A percentile compares a stretch with the other conserved stretches of the same genome.
Conservation (phyloP, 352 stramenopile genomes). For the Globisporangium parvum region DNA sequence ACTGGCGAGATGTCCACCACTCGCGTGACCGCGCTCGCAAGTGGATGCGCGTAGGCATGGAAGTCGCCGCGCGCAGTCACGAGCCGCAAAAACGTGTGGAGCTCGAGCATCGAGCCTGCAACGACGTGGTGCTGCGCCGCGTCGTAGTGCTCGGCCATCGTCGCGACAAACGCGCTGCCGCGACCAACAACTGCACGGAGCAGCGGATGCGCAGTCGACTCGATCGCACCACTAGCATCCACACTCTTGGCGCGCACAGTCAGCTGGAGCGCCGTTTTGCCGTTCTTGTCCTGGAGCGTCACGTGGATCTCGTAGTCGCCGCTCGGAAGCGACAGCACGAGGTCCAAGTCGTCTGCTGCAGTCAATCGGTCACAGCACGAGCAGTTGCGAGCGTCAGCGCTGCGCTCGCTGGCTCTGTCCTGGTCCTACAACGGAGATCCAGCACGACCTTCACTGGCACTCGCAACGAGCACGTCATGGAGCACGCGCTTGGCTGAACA, state of each 20-base stretch:
- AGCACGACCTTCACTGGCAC: too few species aligned
- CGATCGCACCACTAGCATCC: background rate
- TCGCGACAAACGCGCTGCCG: background rate
- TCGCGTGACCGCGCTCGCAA: background rate
- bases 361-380: too few species aligned
- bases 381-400: too few species aligned
- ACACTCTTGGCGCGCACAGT: background rate
- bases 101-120: slow-evolving; percentile 13
- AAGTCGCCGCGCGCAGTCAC: slow-evolving; percentile 11
- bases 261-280: background rate
- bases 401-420: background rate
- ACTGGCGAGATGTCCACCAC: background rate
- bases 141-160: slow-evolving; percentile 5
- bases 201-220: slow-evolving; percentile 9
- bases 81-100: slow-evolving; percentile 21
- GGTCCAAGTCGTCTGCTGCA: slow-evolving; percentile 11
- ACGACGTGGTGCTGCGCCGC: slow-evolving; percentile 3
- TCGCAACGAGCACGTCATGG: too few species aligned
- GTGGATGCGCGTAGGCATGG: slow-evolving; percentile 5
- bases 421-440: too few species aligned
- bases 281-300: background rate
- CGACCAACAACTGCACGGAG: slow-evolving; percentile 8
- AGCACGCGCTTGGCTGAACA: too few species aligned
- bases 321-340: slow-evolving; percentile 13
- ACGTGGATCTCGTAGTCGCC: slow-evolving; percentile 20